These are phyloP conservation scores for Kodamaea restingae DNA, from an alignment of 805 yeast species.

Conservation along the genomic window DNA sequence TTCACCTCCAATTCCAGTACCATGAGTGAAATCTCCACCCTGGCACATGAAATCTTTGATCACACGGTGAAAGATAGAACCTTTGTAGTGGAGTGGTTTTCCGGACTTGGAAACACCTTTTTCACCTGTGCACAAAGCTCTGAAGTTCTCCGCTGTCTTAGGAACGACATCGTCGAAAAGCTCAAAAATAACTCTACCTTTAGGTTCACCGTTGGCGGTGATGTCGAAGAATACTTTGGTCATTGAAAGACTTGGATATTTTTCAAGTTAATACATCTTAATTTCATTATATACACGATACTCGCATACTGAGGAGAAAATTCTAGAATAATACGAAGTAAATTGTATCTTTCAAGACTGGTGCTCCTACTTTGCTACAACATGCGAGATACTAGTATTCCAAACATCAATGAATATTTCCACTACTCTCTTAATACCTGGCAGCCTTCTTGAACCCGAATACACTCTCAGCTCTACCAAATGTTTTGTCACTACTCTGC, in stretches of 20 bases:
- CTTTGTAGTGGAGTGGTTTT: constrained; percentile 68
- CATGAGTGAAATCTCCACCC: constrained; percentile 73
- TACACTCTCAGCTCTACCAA: too few species aligned
- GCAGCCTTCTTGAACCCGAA: too few species aligned
- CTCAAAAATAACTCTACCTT: constrained; percentile 79
- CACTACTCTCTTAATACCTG: too few species aligned
- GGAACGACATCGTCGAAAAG: constrained; percentile 73
- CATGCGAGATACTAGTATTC: too few species aligned
- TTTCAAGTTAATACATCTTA: too few species aligned
- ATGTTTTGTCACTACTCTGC: too few species aligned
- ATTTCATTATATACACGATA: too few species aligned
- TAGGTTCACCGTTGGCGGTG: constrained; percentile 60
- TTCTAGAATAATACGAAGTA: background rate
- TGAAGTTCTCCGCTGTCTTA: constrained; percentile 84
- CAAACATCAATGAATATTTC: too few species aligned
- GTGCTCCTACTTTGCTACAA: too few species aligned
- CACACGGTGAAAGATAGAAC: constrained; percentile 89
- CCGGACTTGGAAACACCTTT: constrained; percentile 60
- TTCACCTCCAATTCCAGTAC: constrained; percentile 42
- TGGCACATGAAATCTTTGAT: constrained; percentile 89
- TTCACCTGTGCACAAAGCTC: constrained; percentile 86
- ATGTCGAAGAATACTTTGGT: constrained; percentile 75
- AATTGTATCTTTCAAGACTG: too few species aligned
- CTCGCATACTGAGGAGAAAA: background rate
- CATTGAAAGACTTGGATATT: background rate